Conservation (phyloP, 2,329 filamentous ascomycete genomes). For the Cercospora canescens region DNA sequence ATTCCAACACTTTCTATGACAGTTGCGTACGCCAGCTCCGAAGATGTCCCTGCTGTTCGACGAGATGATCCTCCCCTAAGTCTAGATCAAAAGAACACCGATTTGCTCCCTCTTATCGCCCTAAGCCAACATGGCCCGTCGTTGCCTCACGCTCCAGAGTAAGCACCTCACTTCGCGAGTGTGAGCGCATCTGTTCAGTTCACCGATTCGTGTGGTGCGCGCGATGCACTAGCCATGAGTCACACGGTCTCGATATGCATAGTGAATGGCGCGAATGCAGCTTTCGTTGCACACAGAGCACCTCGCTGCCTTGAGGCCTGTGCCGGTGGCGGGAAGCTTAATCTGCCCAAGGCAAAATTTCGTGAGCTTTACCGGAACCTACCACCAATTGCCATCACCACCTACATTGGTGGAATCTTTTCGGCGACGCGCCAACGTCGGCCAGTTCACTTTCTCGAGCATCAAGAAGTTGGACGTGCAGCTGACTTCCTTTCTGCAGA, state of each 20-base stretch:
- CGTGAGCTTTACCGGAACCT: background rate
- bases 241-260: background rate
- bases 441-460: background rate
- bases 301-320: conserved; percentile 10
- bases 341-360: background rate
- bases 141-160: background rate
- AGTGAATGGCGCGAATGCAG: conserved; percentile 2
- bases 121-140: background rate
- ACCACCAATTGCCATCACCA: background rate
- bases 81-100: background rate
- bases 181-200: background rate
- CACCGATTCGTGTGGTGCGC: background rate
- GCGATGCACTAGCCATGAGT: background rate
- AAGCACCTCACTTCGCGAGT: background rate
- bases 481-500: background rate
- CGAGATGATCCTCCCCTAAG: too few relatives aligned
- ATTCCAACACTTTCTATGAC: background rate
- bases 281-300: background rate
- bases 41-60: background rate
- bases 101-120: background rate
- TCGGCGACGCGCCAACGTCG: conserved; percentile 2
- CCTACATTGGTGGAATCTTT: background rate
- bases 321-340: conserved; percentile 10
- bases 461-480: background rate
- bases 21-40: background rate